Conservation (phyloP, 495 filamentous ascomycete species). For the Daldinia vernicosa region DNA sequence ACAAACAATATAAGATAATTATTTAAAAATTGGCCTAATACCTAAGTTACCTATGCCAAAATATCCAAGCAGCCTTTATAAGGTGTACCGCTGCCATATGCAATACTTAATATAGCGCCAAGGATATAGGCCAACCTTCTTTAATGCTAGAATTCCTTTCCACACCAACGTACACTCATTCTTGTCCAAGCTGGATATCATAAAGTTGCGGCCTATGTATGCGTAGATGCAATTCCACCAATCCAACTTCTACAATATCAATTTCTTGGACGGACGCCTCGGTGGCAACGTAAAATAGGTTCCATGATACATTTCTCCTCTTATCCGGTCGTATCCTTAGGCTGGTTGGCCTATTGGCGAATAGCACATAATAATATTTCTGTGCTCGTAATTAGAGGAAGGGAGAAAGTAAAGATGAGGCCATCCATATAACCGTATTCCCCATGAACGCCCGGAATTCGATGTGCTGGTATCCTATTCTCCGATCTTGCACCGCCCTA, state of each 20-base stretch:
- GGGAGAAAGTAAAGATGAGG: conserved; percentile 12
- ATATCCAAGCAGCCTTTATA: neutral
- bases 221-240: conserved; percentile 10
- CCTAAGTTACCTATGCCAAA: conserved; percentile 8
- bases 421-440: conserved; percentile 12
- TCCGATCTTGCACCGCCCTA: conserved; percentile 21
- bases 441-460: conserved; percentile 29
- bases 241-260: conserved; percentile 3
- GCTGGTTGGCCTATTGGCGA: neutral
- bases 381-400: conserved; percentile 4
- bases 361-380: neutral
- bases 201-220: conserved; percentile 14
- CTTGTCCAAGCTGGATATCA: neutral
- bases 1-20: conserved; percentile 8
- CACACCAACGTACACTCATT: neutral
- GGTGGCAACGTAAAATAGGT: neutral
- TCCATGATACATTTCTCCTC: neutral
- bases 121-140: conserved; percentile 2
- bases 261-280: neutral
- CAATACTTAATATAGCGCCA: conserved; percentile 5
- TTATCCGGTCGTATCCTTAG: neutral
- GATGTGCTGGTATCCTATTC: conserved; percentile 28
- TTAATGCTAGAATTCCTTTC: neutral
- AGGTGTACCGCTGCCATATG: neutral
- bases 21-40: conserved; percentile 8